These are phyloP conservation scores for Streptanthus diversifolius DNA, from an alignment of 345 rosid species.

Conservation along the genomic window DNA sequence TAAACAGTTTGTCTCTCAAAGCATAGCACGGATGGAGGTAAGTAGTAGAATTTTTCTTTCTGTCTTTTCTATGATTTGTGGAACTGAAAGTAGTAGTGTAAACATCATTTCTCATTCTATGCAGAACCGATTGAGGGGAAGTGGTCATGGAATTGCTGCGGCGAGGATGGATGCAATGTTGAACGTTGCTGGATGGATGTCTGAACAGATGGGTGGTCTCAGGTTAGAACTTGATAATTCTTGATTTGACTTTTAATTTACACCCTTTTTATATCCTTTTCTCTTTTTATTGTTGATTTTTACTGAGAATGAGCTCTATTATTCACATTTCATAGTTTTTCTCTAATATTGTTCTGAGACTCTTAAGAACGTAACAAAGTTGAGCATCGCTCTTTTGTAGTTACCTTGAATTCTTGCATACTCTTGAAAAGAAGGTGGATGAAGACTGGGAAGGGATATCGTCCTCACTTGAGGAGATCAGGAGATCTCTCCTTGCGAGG, in stretches of 20 bases:
- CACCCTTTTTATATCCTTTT: neutral
- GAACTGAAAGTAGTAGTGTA: constrained; percentile 8
- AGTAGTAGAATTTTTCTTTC: neutral
- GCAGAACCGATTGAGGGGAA: constrained; percentile 86
- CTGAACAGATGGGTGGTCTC: constrained; percentile 98
- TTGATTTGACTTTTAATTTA: neutral
- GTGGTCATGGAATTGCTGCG: constrained; percentile 91
- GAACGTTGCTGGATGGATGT: constrained; percentile 86
- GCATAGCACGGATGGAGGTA: constrained; percentile 99
- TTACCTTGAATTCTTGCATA: constrained; percentile 75
- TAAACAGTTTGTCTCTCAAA: constrained; percentile 95
- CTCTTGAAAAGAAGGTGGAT: constrained; percentile 81
- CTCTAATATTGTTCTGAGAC: neutral
- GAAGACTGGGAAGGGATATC: constrained; percentile 87
- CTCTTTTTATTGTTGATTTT: neutral
- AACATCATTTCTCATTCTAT: constrained; percentile 1
- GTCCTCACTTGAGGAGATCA: constrained; percentile 84
- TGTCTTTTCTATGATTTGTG: neutral
- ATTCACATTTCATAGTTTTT: neutral
- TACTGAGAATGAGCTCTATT: neutral
- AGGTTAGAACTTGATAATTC: constrained; percentile 47
- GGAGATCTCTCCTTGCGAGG: constrained; percentile 66
- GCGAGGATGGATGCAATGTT: constrained; percentile 94
- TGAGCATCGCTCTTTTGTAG: constrained; percentile 40
- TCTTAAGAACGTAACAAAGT: constrained; percentile 8